Conservation (phyloP, 805 yeast species). For the Candida jianshihensis region DNA sequence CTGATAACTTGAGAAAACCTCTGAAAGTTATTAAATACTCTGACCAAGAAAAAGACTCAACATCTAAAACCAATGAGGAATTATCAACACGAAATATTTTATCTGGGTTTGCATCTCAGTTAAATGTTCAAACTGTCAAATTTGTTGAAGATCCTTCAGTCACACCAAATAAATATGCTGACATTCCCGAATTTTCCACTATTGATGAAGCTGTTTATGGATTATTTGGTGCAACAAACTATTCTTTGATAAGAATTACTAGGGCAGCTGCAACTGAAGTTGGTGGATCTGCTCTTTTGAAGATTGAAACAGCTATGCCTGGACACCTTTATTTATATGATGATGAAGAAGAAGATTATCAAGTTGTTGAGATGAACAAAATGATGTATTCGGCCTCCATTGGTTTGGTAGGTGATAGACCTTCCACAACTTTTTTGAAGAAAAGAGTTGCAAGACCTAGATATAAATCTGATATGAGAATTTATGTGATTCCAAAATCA, state of each 20-base stretch:
- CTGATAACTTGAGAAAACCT: conserved; percentile 21
- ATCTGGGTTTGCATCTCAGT: conserved; percentile 17
- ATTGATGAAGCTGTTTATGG: conserved; percentile 40
- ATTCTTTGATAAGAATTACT: conserved; percentile 43
- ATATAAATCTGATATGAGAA: conserved; percentile 56
- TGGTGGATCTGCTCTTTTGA: conserved; percentile 45
- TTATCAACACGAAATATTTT: conserved; percentile 15
- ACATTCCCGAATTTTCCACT: conserved; percentile 30
- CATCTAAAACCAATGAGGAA: conserved; percentile 12
- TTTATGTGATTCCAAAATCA: conserved; percentile 43
- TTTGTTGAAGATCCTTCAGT: conserved; percentile 26
- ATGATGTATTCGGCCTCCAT: conserved; percentile 15
- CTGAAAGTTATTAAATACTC: conserved; percentile 19
- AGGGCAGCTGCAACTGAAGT: conserved; percentile 46
- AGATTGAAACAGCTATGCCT: conserved; percentile 48
- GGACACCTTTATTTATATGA: conserved; percentile 45
- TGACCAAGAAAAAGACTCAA: conserved; percentile 4
- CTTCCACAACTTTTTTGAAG: conserved; percentile 45
- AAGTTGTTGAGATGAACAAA: conserved; percentile 12
- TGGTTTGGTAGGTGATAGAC: conserved; percentile 32
- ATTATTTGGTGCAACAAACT: conserved; percentile 35
- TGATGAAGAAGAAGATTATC: conserved; percentile 30
- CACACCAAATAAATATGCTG: conserved; percentile 23
- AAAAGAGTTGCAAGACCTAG: conserved; percentile 55
- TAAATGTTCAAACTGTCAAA: conserved; percentile 16